Base-by-base conservation (phyloP, 345 rosid species). In the Eucalyptus camaldulensis region DNA sequence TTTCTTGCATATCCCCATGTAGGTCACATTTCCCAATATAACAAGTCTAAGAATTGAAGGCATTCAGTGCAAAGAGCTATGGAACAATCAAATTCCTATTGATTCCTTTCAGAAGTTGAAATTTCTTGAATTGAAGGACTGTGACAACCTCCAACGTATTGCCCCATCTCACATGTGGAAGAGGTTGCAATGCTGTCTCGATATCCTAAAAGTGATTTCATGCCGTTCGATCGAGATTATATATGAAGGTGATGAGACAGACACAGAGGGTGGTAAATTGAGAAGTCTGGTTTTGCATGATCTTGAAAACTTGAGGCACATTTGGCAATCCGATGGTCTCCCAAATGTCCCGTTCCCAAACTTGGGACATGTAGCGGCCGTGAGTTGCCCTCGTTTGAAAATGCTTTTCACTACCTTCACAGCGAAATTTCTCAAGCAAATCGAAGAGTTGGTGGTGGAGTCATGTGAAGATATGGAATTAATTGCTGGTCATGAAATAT, bases 111-210 rank as follows among this genome's bases (percentile, higher is more conserved):
- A 2, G 1, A 54, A 54, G 5, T 54, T 54, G 58, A 5, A 21
- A 54, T 54, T 0, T 8, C 58, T 54, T 10, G 0, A 0, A 58
- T 58, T 58, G 65, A 0, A 0, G 0, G 5, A 25, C 0, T 25
- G 14, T 24, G 29, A 58, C 7, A 24, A 3, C 25, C 65, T 58
- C 29, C 65, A 2, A 58, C 0, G 1, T 58, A 25, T 58, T 11
- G 65, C 65, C 7, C 11, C 65, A 10, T 25, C 65, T 2, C 2
- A 25, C 25, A 24, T 58, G 7, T 58, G 65, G 65, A 58, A 58
- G 65, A 58, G 0, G n/a, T 0, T 11, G 4, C n/a, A 58, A 4
- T 1, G 2, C 2, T 3, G 0, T 58, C 65, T 11, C 0, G 0
- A 10, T 14, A 0, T 0, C 0, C 4, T 58, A 3, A 0, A 10